Base-by-base conservation (phyloP, 2,329 filamentous ascomycete genomes). In the Epichloe elymi region DNA sequence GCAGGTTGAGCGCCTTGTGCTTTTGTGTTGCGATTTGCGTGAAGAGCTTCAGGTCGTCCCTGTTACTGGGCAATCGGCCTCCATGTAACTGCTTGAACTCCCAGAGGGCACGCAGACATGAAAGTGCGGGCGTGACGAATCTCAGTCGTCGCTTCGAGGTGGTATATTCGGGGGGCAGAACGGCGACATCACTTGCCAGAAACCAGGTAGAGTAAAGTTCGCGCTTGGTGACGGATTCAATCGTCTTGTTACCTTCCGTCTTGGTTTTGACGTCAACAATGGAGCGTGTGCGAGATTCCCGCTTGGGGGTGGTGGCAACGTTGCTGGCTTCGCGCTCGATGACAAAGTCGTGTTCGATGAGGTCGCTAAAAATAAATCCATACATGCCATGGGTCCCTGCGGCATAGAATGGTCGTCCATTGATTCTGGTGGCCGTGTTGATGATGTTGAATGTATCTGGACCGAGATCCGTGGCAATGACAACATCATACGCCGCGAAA, bases 281-380 rank as follows among this genome's bases (percentile, higher is more conserved):
- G 58, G 79, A 82, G 50, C 91, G 80, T 5, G 91, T 96, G 26
- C 81, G 75, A 1, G 86, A 85, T 64, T 98, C 93, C 4, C 76
- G 69, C 46, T 75, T 74, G 40, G 74, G 66, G 0, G 82, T 83
- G n/a, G 82, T 83, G 19, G 79, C 63, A 12, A 86, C 71, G 62
- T 97, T 97, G 52, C 86, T 83, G 56, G 85, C 83, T 54, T 88
- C 82, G 52, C 93, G 83, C 70, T 95, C 84, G 54, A 98, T 84
- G 54, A 93, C 81, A 63, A 88, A 98, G 60, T 90, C 83, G 66
- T 98, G 93, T 60, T 83, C 78, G 58, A 95, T 88, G 20, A 98
- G 76, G 65, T 98, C 93, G 52, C 86, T 86, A 65, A 98, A 98
- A 57, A 95, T 86, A 70, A 88, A 98, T 51, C 93, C 93, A 65